phyloP scores from a whole-genome alignment of 202 grass and related monocot genomes.

The Setaria viridis region DNA sequence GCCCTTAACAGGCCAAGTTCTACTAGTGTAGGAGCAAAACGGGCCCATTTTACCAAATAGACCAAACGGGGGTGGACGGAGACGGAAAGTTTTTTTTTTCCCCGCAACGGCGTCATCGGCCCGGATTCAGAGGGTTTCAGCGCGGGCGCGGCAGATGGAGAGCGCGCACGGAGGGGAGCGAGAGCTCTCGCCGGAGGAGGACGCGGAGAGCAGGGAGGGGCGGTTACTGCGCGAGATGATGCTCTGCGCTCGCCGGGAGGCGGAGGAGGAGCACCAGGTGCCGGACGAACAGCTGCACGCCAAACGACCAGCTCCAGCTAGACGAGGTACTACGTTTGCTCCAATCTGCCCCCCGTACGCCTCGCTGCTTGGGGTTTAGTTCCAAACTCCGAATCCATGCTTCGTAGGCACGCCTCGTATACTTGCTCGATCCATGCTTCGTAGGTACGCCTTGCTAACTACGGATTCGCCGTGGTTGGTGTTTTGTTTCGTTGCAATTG shows the following conservation, averaged over 20 bases:
- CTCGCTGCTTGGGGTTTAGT: too few relatives aligned
- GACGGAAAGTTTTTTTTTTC: too few relatives aligned
- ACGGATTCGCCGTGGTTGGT: too few relatives aligned
- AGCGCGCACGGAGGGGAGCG: neutral
- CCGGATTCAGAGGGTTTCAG: neutral
- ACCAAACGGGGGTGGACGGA: too few relatives aligned
- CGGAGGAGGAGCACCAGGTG: slow-evolving; percentile 17
- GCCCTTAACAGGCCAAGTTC: too few relatives aligned
- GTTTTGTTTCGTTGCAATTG: too few relatives aligned
- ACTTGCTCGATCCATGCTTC: too few relatives aligned
- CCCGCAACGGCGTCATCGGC: neutral
- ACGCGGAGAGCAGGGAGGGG: neutral
- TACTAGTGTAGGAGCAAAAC: too few relatives aligned
- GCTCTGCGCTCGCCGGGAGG: slow-evolving; percentile 19
- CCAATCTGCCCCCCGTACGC: neutral
- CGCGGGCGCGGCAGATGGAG: neutral
- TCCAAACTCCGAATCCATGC: too few relatives aligned
- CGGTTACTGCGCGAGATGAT: slow-evolving; percentile 13
- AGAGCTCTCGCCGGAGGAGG: neutral
- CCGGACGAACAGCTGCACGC: slow-evolving; percentile 39
- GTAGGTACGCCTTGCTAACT: too few relatives aligned
- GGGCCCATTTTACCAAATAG: too few relatives aligned
- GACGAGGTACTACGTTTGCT: slow-evolving; percentile 33
- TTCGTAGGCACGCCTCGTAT: too few relatives aligned
- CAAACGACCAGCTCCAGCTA: slow-evolving; percentile 49